Conservation (phyloP, 495 filamentous ascomycete species). For the Neurospora sp. region DNA sequence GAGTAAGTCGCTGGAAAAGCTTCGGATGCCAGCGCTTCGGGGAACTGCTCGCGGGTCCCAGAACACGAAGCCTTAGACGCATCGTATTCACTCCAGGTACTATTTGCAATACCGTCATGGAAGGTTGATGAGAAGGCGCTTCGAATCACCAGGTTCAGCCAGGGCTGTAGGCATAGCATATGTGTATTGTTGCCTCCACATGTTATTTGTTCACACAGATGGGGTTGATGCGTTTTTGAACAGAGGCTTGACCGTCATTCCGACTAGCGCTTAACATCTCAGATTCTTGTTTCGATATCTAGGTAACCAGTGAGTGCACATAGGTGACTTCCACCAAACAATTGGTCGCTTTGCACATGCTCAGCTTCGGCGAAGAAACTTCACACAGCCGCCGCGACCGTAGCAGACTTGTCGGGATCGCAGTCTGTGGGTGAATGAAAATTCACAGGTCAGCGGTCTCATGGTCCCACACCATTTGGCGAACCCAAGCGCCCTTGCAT, state of each 20-base stretch:
- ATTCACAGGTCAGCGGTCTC: background rate
- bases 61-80: background rate
- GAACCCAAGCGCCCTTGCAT: too few species aligned
- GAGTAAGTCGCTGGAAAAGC: background rate
- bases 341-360: background rate
- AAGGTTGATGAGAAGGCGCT: background rate
- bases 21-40: background rate
- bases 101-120: background rate
- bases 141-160: background rate
- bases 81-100: too few species aligned
- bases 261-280: background rate
- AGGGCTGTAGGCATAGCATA: background rate
- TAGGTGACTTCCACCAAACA: background rate
- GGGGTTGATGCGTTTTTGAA: background rate
- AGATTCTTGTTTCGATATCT: background rate
- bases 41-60: background rate
- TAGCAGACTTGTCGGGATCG: slow-evolving; percentile 15
- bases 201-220: background rate
- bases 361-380: background rate
- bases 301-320: background rate
- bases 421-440: slow-evolving; percentile 3
- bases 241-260: background rate
- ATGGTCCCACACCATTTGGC: too few species aligned
- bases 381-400: slow-evolving; percentile 4
- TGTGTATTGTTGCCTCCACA: background rate